Percentiles rank a stretch among this genome's conserved stretches.
Conservation (phyloP, 495 filamentous ascomycete genomes). For the Xanthoparmelia taractica region DNA sequence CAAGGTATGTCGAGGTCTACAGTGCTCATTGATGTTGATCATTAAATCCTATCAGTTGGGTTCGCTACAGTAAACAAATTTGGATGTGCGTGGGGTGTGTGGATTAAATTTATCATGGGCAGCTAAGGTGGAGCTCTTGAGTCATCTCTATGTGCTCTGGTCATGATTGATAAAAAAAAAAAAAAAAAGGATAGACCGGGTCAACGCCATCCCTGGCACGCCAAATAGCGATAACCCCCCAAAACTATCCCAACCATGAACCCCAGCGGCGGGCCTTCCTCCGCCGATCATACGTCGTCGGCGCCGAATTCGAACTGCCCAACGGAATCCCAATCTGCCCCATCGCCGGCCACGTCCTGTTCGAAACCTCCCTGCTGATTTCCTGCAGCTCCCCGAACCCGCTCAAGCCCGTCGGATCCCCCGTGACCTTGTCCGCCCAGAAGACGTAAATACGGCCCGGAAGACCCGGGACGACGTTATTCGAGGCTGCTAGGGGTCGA, state of each 20-base stretch:
- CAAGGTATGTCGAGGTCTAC: no score
- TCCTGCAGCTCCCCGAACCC: conserved; percentile 15
- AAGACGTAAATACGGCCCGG: conserved; percentile 17
- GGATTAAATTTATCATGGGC: no score
- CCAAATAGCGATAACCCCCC: background rate
- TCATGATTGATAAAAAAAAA: no score
- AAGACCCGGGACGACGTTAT: conserved; percentile 16
- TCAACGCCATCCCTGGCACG: background rate
- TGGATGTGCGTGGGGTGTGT: no score
- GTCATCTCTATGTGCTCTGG: no score
- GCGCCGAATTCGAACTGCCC: conserved; percentile 17
- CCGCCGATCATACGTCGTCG: background rate
- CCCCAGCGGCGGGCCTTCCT: background rate
- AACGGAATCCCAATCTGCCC: conserved; percentile 16
- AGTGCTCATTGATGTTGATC: no score
- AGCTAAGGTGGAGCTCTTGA: no score
- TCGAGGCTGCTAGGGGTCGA: conserved; percentile 18
- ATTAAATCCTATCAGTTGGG: no score
- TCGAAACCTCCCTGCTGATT: conserved; percentile 6
- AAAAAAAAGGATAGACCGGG: no score
- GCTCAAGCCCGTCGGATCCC: background rate
- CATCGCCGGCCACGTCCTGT: conserved; percentile 13
- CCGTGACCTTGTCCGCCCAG: conserved; percentile 20
- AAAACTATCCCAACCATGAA: background rate
- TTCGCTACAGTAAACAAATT: no score